phyloP scores from a whole-genome alignment of 78 protist species.

The Neovahlkampfia damariscottae region DNA sequence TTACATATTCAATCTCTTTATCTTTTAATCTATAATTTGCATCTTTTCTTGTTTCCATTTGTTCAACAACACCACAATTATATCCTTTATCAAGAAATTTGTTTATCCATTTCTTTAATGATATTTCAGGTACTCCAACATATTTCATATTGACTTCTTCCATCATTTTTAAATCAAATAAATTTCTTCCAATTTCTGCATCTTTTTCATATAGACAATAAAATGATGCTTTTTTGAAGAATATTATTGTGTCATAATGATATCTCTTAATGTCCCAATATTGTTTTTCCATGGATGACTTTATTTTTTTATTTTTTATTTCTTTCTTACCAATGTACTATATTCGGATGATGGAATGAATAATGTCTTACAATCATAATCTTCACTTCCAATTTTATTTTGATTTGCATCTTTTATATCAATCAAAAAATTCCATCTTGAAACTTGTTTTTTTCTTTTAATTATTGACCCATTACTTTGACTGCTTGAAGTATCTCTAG shows the following conservation, averaged over 20 bases:
- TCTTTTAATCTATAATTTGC: background rate
- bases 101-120: constrained; percentile 51
- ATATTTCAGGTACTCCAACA: constrained; percentile 69
- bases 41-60: constrained; percentile 19
- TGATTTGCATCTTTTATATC: background rate
- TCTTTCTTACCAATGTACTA: too few relatives aligned
- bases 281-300: constrained; percentile 56
- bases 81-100: constrained; percentile 42
- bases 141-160: constrained; percentile 35
- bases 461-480: too few relatives aligned
- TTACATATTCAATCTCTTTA: background rate
- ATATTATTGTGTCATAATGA: constrained; percentile 62
- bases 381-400: background rate
- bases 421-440: background rate
- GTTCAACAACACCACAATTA: constrained; percentile 18
- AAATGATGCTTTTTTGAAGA: constrained; percentile 78
- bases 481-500: too few relatives aligned
- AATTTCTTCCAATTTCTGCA: constrained; percentile 64
- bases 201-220: constrained; percentile 85
- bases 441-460: too few relatives aligned
- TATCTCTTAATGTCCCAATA: constrained; percentile 74
- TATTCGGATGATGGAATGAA: background rate
- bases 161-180: constrained; percentile 63
- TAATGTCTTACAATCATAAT: background rate
- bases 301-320: too few relatives aligned